Base-by-base conservation (phyloP, 2,329 filamentous ascomycete genomes). In the Penicillium brasilianum region DNA sequence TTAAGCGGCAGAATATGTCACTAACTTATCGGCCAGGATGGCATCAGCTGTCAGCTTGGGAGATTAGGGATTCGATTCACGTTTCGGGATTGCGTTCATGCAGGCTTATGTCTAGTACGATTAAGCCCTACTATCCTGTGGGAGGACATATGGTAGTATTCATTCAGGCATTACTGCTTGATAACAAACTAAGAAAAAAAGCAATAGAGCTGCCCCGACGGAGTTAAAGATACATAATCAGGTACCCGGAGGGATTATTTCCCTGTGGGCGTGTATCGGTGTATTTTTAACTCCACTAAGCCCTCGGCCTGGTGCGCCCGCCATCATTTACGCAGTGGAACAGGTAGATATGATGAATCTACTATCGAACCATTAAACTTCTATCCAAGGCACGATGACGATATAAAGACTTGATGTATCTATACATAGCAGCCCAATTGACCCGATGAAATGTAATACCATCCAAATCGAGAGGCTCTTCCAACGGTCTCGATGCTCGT, bases 211-310 rank as follows among this genome's bases (percentile, higher is more conserved):
- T 46, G 18, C 46, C 16, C 25, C 14, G 44, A 48, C 22, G 22
- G 22, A 48, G 25, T 48, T 7, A 28, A 28, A 30, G 8, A 10
- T 30, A 48, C 18, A 20, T 13, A 43, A 5, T 59, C 57, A 59
- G 50, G 48, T 60, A 63, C 57, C 55, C 44, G 25, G 28, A 39
- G 46, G 50, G 46, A 43, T 43, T 14, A 41, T 34, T 46, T 44
- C 22, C 22, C 62, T 55, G 50, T 56, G 48, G 13, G 30, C 11
- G 50, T 44, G 34, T 53, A 63, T 65, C 36, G 37, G 49, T 57
- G 57, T 62, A 64, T 55, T 62, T 30, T 49, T 50, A 9, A 18
- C 39, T 56, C 32, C 30, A 49, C 48, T 20, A 20, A 18, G 5
- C 3, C 30, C 13, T 32, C 30, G 18, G 30, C 44, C 25, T 30